Conservation (phyloP, 371 early-diverging fungal species). For the Lichtheimia corymbifera region DNA sequence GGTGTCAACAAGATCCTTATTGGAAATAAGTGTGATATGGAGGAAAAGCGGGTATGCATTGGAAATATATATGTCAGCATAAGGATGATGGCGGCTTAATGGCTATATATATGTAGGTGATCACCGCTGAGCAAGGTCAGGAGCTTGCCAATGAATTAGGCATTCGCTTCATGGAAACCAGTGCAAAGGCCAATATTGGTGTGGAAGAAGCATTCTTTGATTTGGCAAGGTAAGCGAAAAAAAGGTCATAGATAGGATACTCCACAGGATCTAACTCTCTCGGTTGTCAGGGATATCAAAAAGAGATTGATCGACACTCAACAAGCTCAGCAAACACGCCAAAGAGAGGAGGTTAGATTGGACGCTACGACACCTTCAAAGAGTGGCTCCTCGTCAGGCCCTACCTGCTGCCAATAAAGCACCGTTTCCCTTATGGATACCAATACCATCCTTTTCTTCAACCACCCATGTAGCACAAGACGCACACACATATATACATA, state of each 20-base stretch:
- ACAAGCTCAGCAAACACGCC: slow-evolving; percentile 48
- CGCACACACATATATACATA: no score
- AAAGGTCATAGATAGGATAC: not conserved
- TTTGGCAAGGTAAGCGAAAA: slow-evolving; percentile 85
- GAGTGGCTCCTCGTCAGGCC: slow-evolving; percentile 18
- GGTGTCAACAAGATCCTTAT: slow-evolving; percentile 97
- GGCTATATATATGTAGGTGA: slow-evolving; percentile 42
- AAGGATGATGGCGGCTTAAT: not conserved
- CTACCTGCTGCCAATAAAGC: slow-evolving; percentile 22
- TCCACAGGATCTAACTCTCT: not conserved
- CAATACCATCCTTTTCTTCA: no score
- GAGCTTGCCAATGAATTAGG: slow-evolving; percentile 84
- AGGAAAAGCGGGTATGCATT: slow-evolving; percentile 71
- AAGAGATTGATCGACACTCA: slow-evolving; percentile 51
- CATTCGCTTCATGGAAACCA: slow-evolving; percentile 93
- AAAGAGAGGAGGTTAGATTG: slow-evolving; percentile 44
- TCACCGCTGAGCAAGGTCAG: slow-evolving; percentile 79
- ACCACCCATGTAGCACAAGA: no score
- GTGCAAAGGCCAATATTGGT: slow-evolving; percentile 95
- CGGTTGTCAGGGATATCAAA: slow-evolving; percentile 42
- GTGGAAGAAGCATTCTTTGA: slow-evolving; percentile 98
- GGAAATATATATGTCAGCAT: not conserved
- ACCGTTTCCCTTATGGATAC: no score
- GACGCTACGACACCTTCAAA: slow-evolving; percentile 28
- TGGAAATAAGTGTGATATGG: slow-evolving; percentile 98